Conservation (phyloP, 345 rosid species). For the Anacardium occidentale region DNA sequence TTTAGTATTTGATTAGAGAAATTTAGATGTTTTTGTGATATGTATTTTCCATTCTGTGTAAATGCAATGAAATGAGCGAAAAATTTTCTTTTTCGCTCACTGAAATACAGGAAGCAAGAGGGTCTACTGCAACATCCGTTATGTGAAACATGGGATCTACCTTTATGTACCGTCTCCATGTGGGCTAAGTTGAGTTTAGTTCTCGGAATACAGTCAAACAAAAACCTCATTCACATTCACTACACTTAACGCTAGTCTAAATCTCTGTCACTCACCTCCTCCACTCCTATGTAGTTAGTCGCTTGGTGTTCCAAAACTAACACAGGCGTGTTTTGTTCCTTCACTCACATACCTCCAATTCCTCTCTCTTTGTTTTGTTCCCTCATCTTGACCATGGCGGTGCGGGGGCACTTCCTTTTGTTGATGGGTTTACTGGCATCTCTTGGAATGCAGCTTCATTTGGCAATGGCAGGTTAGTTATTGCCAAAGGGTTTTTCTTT, state of each 20-base stretch:
- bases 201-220: too few species aligned
- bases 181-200: too few species aligned
- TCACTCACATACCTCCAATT: constrained; percentile 21
- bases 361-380: constrained; percentile 14
- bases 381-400: constrained; percentile 40
- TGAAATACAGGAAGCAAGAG: too few species aligned
- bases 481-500: not conserved
- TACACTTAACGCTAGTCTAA: not conserved
- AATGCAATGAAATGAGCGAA: too few species aligned
- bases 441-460: constrained; percentile 49
- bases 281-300: constrained; percentile 7
- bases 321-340: constrained; percentile 23
- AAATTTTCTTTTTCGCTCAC: too few species aligned
- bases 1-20: too few species aligned
- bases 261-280: not conserved
- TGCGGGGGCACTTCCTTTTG: constrained; percentile 29
- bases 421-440: constrained; percentile 44
- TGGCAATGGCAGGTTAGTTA: constrained; percentile 49
- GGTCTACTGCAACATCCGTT: too few species aligned
- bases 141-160: too few species aligned
- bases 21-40: too few species aligned
- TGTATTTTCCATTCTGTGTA: too few species aligned
- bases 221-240: not conserved
- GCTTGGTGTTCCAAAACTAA: constrained; percentile 26
- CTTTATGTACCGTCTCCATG: too few species aligned